Evolutionary conservation across 2,329 filamentous ascomycete genomes (phyloP), one percentile per base, ranked within the genome.

Genomic region (Fusarium duplospermum): DNA sequence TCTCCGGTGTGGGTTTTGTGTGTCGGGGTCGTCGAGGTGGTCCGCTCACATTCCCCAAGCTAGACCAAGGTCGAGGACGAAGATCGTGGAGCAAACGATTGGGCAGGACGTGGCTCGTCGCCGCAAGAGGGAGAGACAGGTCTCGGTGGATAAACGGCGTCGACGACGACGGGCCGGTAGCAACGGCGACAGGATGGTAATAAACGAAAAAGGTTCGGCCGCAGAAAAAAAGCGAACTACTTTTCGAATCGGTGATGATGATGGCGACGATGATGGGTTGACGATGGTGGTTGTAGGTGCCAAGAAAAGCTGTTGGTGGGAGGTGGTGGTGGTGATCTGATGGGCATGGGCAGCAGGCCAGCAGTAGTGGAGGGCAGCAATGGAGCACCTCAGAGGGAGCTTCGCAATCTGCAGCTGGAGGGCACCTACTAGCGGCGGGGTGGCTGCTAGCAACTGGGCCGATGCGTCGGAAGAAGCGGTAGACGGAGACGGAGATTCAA

Each of bases 41-140:
- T 69, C 45, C 57, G 68, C 63, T 77, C 76, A 76, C 76, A 78
- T 78, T 77, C 76, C 73, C 73, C 54, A 69, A 68, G 56, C 59
- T 65, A 69, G 62, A 50, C 50, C 61, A 40, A 42, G 42, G 33
- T 64, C 58, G 56, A 56, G 61, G 35, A 47, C 47, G 33, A 62
- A 62, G 59, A 67, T 64, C 56, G 64, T 66, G 38, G 24, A 73
- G 59, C 57, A 50, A 71, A 67, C 64, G 63, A 73, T 75, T 74
- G 72, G 72, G 66, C 72, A 74, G 64, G 61, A 72, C 50, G 68
- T 64, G 57, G 42, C 64, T 31, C n/a, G 62, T 52, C 36, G 68
- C 35, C 64, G 50, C 63, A 50, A 29, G 45, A 64, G 57, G 64
- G 36, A 31, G 59, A 69, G 36, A 24, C 45, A 59, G 40, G 29